These are phyloP conservation scores for Nannizziopsis barbatae DNA, from an alignment of 2,329 filamentous ascomycete genomes.

Conservation along the genomic window DNA sequence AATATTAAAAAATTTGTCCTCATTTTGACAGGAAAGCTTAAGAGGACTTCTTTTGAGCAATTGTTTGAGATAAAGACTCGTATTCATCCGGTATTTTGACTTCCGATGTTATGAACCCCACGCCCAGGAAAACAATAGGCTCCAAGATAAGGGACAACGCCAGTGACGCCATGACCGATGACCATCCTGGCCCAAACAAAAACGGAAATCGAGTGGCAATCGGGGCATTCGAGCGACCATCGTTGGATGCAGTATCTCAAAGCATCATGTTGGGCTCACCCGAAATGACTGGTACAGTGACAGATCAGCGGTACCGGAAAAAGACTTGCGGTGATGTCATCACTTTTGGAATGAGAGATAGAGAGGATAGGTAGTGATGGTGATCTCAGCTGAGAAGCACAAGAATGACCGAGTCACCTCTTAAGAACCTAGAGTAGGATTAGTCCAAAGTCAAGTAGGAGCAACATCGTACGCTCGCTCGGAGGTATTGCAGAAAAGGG, in stretches of 20 bases:
- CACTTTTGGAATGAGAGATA: not conserved
- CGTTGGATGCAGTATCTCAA: no score
- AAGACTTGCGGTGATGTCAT: no score
- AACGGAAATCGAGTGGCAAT: not conserved
- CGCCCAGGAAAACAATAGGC: not conserved
- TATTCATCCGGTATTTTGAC: no score
- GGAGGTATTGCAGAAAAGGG: not conserved
- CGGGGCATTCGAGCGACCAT: not conserved
- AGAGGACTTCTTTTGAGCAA: no score
- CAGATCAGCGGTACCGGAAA: no score
- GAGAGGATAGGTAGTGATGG: constrained; percentile 1
- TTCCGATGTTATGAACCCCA: no score
- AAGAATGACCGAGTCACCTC: constrained; percentile 79
- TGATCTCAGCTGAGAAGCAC: constrained; percentile 61
- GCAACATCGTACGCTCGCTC: not conserved
- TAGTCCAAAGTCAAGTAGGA: not conserved
- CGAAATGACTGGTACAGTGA: no score
- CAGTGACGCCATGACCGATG: constrained; percentile 4
- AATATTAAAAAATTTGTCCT: no score
- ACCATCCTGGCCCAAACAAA: not conserved
- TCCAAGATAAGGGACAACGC: constrained; percentile 1
- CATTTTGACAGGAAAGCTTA: no score
- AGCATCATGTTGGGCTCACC: no score
- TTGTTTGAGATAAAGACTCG: no score
- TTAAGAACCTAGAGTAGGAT: constrained; percentile 53